These are phyloP conservation scores for Starmerella davenportii DNA, from an alignment of 805 yeast species.

Conservation along the genomic window DNA sequence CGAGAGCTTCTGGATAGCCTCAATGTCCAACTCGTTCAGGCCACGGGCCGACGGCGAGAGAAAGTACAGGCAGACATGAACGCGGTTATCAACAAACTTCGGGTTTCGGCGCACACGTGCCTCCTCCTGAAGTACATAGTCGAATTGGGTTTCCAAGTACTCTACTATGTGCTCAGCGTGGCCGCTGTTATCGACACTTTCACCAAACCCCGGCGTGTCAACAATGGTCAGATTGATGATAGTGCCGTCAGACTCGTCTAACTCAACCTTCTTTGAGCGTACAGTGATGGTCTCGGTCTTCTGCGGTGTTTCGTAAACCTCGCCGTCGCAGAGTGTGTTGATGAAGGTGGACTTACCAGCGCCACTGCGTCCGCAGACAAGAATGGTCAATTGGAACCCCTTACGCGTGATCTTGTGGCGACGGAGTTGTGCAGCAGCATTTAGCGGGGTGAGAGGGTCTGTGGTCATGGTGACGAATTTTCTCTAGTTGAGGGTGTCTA, in stretches of 20 bases:
- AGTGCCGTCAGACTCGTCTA: slow-evolving; percentile 40
- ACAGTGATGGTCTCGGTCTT: slow-evolving; percentile 11
- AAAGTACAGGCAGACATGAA: slow-evolving; percentile 67
- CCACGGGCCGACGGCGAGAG: slow-evolving; percentile 38
- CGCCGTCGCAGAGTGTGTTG: slow-evolving; percentile 40
- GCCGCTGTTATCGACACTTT: slow-evolving; percentile 42
- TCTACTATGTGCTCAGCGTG: slow-evolving; percentile 31
- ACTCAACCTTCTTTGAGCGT: slow-evolving; percentile 21
- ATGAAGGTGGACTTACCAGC: slow-evolving; percentile 61
- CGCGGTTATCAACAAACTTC: slow-evolving; percentile 52
- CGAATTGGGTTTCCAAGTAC: slow-evolving; percentile 53
- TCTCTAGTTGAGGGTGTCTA: too few relatives aligned
- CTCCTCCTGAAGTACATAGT: slow-evolving; percentile 59
- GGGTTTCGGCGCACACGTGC: slow-evolving; percentile 77
- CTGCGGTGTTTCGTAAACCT: slow-evolving; percentile 3
- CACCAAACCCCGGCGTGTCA: slow-evolving; percentile 66
- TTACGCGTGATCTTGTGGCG: slow-evolving; percentile 42
- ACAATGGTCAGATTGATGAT: slow-evolving; percentile 39
- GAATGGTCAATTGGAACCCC: slow-evolving; percentile 36
- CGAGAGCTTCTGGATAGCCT: slow-evolving; percentile 50
- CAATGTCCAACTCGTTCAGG: slow-evolving; percentile 50
- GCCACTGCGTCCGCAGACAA: slow-evolving; percentile 60
- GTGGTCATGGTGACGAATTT: too few relatives aligned
- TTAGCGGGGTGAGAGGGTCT: neutral
- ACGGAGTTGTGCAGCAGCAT: slow-evolving; percentile 25